Evolutionary conservation across 1,284 basidiomycete genomes (phyloP).

Genomic region (Apiotrichum montevideense): DNA sequence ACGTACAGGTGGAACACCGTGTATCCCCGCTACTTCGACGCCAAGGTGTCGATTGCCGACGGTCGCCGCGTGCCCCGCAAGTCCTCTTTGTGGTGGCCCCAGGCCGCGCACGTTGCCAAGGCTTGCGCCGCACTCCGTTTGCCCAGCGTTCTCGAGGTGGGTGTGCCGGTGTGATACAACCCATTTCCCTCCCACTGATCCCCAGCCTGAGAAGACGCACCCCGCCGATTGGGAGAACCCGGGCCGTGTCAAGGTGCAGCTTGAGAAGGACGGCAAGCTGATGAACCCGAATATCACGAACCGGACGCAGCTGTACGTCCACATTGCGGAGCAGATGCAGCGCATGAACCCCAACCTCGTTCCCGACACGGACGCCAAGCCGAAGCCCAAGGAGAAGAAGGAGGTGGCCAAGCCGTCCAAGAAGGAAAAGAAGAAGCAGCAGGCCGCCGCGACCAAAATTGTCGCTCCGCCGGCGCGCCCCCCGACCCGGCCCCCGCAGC

Average conservation of each 20-base stretch:
- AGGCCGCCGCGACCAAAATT: conserved; percentile 2
- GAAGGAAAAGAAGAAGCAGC: neutral
- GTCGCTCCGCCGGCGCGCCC: conserved; percentile 3
- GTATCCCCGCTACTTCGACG: conserved; percentile 96
- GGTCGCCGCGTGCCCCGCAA: conserved; percentile 72
- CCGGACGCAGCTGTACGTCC: conserved; percentile 75
- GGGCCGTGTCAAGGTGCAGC: conserved; percentile 82
- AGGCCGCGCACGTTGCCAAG: conserved; percentile 83
- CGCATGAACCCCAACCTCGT: conserved; percentile 62
- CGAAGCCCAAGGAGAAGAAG: conserved; percentile 10
- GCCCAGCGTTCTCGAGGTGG: conserved; percentile 66
- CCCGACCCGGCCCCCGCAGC: conserved; percentile 29
- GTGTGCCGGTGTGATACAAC: neutral
- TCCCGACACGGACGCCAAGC: conserved; percentile 9
- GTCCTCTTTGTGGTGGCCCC: conserved; percentile 86
- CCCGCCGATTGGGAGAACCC: conserved; percentile 97
- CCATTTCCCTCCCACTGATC: conserved; percentile 13
- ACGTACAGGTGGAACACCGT: conserved; percentile 76
- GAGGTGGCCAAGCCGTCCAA: neutral
- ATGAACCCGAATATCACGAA: conserved; percentile 68
- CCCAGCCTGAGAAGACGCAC: conserved; percentile 63
- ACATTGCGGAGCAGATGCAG: conserved; percentile 69
- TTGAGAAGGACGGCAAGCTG: conserved; percentile 71
- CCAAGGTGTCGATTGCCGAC: conserved; percentile 79
- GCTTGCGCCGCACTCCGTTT: conserved; percentile 71